Evolutionary conservation across 148 eudicot species (phyloP).

Genomic region (Gaultheria prostrata): DNA sequence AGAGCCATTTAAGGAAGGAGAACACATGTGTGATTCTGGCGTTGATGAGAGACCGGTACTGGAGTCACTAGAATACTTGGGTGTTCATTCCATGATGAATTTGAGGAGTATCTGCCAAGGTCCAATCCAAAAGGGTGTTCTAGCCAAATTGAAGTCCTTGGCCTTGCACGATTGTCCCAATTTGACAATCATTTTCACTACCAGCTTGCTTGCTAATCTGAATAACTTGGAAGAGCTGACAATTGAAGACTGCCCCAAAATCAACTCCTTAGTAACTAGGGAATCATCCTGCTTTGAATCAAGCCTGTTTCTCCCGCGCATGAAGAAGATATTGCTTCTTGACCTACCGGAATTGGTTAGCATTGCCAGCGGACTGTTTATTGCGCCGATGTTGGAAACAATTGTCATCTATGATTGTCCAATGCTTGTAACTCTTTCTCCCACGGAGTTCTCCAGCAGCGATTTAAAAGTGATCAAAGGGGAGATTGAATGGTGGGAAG

Average conservation of each 20-base stretch:
- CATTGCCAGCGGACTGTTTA: conserved; percentile 5
- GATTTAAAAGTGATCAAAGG: conserved; percentile 7
- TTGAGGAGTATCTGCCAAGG: conserved; percentile 3
- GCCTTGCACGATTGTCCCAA: conserved; percentile 13
- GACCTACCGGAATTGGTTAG: conserved; percentile 16
- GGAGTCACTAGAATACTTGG: background rate
- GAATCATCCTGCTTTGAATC: background rate
- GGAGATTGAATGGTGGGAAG: conserved; percentile 23
- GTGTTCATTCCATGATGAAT: conserved; percentile 5
- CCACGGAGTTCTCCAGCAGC: background rate
- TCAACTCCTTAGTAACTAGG: background rate
- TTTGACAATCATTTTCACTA: conserved; percentile 19
- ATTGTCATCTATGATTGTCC: conserved; percentile 7
- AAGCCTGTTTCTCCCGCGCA: background rate
- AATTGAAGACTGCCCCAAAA: conserved; percentile 23
- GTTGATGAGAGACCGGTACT: background rate
- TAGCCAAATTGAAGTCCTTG: conserved; percentile 13
- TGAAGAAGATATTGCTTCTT: conserved; percentile 20
- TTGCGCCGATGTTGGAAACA: conserved; percentile 15
- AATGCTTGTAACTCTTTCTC: conserved; percentile 10
- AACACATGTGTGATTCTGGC: background rate
- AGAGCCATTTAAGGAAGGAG: background rate
- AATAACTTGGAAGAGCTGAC: conserved; percentile 11
- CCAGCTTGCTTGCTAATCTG: conserved; percentile 1
- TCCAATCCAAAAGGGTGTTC: background rate